Percentiles rank a stretch among this genome's conserved stretches.
These are phyloP conservation scores for Endoconidiophora polonica DNA, from an alignment of 2,329 filamentous ascomycete species.

Conservation along the genomic window DNA sequence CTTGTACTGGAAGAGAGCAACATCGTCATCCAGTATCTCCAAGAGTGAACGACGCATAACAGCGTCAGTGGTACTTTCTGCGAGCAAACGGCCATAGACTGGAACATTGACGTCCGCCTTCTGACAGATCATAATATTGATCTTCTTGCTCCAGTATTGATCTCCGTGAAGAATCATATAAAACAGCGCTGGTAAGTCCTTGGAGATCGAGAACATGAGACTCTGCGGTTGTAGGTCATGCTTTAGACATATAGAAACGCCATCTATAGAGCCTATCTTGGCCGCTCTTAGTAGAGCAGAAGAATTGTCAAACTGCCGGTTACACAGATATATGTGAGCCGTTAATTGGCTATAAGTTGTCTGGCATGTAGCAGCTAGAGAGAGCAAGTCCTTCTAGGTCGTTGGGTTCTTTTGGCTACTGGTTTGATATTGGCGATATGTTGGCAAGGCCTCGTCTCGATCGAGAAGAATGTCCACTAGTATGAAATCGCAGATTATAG, in stretches of 20 bases:
- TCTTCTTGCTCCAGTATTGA: too few relatives aligned
- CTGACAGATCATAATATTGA: background rate
- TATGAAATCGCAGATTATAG: too few relatives aligned
- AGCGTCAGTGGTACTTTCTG: background rate
- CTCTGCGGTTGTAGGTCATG: background rate
- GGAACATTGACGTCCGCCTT: conserved; percentile 2
- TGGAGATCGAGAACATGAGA: too few relatives aligned
- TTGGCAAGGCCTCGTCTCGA: too few relatives aligned
- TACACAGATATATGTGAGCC: conserved; percentile 1
- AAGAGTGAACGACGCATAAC: background rate
- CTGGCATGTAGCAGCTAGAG: conserved; percentile 4
- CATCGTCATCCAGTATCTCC: conserved; percentile 4
- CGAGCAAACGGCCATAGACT: background rate
- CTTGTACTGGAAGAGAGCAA: background rate
- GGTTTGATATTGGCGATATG: too few relatives aligned
- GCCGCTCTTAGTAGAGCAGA: conserved; percentile 3
- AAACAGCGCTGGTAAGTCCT: too few relatives aligned
- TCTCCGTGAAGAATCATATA: too few relatives aligned
- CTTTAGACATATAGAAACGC: background rate
- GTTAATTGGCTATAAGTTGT: background rate
- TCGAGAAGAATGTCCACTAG: background rate
- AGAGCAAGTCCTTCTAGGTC: conserved; percentile 4
- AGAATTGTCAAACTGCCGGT: conserved; percentile 4
- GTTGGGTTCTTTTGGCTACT: background rate
- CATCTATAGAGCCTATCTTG: conserved; percentile 3